Conservation (phyloP, 768 basidiomycete species). For the Sistotremastrum niveocremeum region DNA sequence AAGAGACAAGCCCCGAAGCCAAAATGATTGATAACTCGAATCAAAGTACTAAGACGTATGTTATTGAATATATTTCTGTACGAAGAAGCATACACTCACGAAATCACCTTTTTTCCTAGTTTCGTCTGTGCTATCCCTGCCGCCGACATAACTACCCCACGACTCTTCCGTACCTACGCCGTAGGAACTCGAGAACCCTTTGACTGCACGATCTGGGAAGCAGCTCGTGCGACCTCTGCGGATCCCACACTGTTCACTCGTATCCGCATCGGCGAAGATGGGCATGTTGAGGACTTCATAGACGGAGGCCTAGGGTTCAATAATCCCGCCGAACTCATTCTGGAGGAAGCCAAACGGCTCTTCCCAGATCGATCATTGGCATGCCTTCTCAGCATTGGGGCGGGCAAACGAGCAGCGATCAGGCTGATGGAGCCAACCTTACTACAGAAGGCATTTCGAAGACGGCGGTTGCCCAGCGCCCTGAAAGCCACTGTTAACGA, state of each 20-base stretch:
- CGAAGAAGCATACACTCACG: no score
- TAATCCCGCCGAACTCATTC: background rate
- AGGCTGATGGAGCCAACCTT: background rate
- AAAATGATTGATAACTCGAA: no score
- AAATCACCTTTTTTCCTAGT: no score
- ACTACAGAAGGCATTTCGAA: background rate
- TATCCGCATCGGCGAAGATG: background rate
- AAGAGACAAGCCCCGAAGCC: no score
- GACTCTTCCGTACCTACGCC: no score
- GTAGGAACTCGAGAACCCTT: no score
- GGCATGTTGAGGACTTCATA: background rate
- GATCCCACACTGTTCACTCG: background rate
- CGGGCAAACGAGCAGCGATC: background rate
- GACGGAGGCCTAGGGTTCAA: background rate
- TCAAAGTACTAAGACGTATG: no score
- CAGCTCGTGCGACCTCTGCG: background rate
- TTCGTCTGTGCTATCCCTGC: no score
- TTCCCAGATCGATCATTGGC: background rate
- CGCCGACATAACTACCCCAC: no score
- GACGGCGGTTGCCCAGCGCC: background rate
- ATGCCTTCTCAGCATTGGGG: background rate
- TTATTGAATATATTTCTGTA: no score
- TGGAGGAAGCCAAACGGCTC: background rate
- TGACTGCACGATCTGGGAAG: background rate
- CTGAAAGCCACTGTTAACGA: background rate